Base-by-base conservation (phyloP, 2,329 filamentous ascomycete species). In the Colletotrichum chlorophyti region DNA sequence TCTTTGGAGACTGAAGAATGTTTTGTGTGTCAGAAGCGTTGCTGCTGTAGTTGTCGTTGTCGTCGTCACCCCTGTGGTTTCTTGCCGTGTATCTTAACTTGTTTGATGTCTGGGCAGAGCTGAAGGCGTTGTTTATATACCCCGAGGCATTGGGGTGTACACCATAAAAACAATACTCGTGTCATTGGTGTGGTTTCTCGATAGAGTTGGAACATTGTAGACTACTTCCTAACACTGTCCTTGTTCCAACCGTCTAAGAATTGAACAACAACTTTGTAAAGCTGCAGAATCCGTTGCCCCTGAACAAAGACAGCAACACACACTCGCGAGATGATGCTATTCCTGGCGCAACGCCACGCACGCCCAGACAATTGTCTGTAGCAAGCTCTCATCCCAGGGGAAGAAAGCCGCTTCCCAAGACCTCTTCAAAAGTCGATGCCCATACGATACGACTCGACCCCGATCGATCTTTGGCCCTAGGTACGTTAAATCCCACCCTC, bases 401-500 rank as follows among this genome's bases (percentile, higher is more conserved):
- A 12, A 60, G 45, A 12, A 47, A 48, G 3, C 41, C 34, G 19
- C 46, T 58, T 23, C 43, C 26, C 15, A 54, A 21, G 21, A 69
- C 48, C 40, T 72, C 69, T n/a, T 66, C 60, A 43, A 68, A 73
- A 40, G 66, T 63, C 12, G 65, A 65, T 21, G 68, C 65, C 70
- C 70, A 73, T 4, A 63, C 62, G 12, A 72, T 61, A 5, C 53
- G 58, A 42, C 60, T 19, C 65, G 62, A n/a, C 64, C 70, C 5
- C 58, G 63, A 52, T 31, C 47, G 52, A 24, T 69, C 64, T 14
- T 63, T 59, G 12, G 67, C 63, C 23, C 66, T 65, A 12, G 68
- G 68, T 5, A 73, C 70, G n/a, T 65, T 53, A 58, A 65, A 68
- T 14, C 70, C 70, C 26, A 73, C 64, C 45, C 72, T 64, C 54